These are phyloP conservation scores for Sporothrix dimorphospora DNA, from an alignment of 2,329 filamentous ascomycete species.

Conservation along the genomic window DNA sequence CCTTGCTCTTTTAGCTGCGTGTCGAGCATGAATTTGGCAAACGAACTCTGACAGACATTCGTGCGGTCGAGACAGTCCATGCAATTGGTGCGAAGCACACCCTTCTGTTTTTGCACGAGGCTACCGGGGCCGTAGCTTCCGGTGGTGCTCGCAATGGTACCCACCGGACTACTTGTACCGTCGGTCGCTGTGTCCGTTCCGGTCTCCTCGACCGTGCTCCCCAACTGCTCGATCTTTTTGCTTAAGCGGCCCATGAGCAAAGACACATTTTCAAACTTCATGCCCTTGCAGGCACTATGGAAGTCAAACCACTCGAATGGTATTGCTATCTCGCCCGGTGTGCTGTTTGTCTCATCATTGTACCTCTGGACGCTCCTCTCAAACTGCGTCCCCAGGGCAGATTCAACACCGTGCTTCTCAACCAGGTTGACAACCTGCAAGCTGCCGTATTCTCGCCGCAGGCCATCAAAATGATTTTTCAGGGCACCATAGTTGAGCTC, in stretches of 20 bases:
- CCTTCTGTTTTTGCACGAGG: slow-evolving; percentile 61
- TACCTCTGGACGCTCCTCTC: slow-evolving; percentile 67
- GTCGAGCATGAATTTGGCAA: slow-evolving; percentile 81
- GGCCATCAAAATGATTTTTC: slow-evolving; percentile 73
- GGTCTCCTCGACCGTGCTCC: slow-evolving; percentile 65
- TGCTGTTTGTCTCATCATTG: slow-evolving; percentile 58
- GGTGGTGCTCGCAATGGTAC: neutral
- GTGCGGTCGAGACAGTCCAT: slow-evolving; percentile 98
- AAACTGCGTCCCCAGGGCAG: slow-evolving; percentile 76
- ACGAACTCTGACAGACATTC: slow-evolving; percentile 93
- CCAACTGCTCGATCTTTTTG: slow-evolving; percentile 67
- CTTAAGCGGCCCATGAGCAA: slow-evolving; percentile 73
- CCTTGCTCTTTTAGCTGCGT: slow-evolving; percentile 75
- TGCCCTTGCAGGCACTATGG: slow-evolving; percentile 85
- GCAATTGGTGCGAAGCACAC: slow-evolving; percentile 90
- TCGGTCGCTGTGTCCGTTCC: neutral
- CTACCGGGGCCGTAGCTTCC: slow-evolving; percentile 32
- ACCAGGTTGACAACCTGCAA: slow-evolving; percentile 83
- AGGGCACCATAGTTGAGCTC: slow-evolving; percentile 80
- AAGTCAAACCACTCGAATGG: slow-evolving; percentile 98
- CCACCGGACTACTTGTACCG: slow-evolving; percentile 2
- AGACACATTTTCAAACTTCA: slow-evolving; percentile 96
- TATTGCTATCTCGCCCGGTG: slow-evolving; percentile 47
- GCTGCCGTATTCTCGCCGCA: slow-evolving; percentile 71
- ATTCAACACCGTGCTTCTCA: slow-evolving; percentile 84